Conservation (phyloP, 331 rosid species). For the Quercus phellos region DNA sequence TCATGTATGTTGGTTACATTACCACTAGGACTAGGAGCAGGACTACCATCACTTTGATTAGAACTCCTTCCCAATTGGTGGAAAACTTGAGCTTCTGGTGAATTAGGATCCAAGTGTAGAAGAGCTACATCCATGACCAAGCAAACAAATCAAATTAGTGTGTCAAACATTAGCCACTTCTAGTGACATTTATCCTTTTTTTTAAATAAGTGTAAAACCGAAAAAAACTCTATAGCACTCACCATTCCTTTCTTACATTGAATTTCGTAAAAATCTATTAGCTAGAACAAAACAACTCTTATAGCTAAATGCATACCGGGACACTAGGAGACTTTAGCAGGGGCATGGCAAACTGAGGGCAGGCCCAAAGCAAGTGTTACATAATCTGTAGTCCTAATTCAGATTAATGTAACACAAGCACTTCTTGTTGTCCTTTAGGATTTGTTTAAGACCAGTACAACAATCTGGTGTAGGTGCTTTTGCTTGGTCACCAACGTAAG, state of each 20-base stretch:
- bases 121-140: too few species aligned
- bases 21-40: conserved; percentile 44
- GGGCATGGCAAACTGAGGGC: conserved; percentile 54
- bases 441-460: conserved; percentile 64
- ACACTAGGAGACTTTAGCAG: conserved; percentile 57
- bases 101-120: too few species aligned
- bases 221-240: too few species aligned
- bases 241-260: too few species aligned
- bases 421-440: conserved; percentile 50
- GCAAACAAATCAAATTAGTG: too few species aligned
- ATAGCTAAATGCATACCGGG: conserved; percentile 31
- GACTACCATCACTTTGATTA: conserved; percentile 12
- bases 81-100: conserved; percentile 56
- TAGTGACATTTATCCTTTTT: too few species aligned
- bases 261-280: too few species aligned
- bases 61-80: conserved; percentile 26
- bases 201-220: too few species aligned
- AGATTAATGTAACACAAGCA: conserved; percentile 61
- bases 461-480: conserved; percentile 60
- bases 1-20: background rate
- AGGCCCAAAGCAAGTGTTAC: conserved; percentile 57
- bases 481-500: too few species aligned
- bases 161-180: background rate
- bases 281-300: too few species aligned
- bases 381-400: conserved; percentile 51